Percentiles rank a stretch among this genome's conserved stretches.
These are phyloP conservation scores for Logfia minima DNA, from an alignment of 129 eudicot species.

Conservation along the genomic window DNA sequence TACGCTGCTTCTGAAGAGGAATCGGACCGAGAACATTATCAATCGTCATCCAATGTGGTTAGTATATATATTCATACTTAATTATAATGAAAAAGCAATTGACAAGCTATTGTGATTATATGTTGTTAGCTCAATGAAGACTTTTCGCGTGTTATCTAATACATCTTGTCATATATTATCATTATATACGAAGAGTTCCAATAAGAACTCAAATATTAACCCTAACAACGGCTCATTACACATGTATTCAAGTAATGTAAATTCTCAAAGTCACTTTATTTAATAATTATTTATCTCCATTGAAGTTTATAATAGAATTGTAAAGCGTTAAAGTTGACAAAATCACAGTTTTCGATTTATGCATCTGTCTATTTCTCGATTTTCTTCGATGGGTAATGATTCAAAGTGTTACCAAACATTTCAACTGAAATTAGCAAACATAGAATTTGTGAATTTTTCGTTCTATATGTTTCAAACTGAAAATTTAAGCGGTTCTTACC, in stretches of 20 bases:
- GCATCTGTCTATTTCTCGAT: background rate
- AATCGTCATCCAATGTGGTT: conserved; percentile 54
- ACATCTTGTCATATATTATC: too few relatives aligned
- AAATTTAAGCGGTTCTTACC: background rate
- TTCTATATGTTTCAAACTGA: background rate
- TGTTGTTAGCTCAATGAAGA: background rate
- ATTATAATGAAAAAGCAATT: background rate
- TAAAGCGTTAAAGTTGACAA: background rate
- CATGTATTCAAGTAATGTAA: background rate
- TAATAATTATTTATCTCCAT: background rate
- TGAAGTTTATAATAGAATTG: background rate
- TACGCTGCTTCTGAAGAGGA: conserved; percentile 63
- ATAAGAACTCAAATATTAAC: too few relatives aligned
- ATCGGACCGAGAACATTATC: conserved; percentile 44
- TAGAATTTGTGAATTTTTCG: background rate
- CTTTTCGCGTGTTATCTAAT: too few relatives aligned
- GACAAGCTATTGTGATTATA: background rate
- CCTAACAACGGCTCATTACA: background rate
- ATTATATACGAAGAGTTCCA: too few relatives aligned
- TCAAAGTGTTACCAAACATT: background rate
- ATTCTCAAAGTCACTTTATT: background rate
- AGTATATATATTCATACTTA: conserved; percentile 15
- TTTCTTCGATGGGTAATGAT: background rate
- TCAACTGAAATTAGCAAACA: background rate
- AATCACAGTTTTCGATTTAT: background rate